Percentiles rank a stretch among this genome's conserved stretches.
Evolutionary conservation across 176 grass and related monocot species (phyloP).

Genomic region (Poa annua): DNA sequence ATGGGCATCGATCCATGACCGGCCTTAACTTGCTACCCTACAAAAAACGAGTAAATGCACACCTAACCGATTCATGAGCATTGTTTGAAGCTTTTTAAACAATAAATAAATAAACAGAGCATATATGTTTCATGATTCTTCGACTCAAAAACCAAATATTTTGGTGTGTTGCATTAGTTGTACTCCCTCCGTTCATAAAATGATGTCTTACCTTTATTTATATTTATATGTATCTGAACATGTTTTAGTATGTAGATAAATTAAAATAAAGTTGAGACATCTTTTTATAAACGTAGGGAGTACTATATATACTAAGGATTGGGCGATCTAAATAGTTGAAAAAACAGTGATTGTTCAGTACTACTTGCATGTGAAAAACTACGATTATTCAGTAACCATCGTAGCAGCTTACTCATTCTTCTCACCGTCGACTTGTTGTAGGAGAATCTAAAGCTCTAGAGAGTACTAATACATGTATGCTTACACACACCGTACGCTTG

Average conservation of each 20-base stretch:
- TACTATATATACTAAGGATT: not conserved
- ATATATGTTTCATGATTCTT: slow-evolving; percentile 37
- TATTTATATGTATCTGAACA: too few relatives aligned
- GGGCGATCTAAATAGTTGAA: not conserved
- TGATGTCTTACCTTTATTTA: too few relatives aligned
- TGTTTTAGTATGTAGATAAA: too few relatives aligned
- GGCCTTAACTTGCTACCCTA: slow-evolving; percentile 44
- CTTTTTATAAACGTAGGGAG: too few relatives aligned
- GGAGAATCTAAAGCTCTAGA: not conserved
- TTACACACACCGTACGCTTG: not conserved
- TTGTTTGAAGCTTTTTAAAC: slow-evolving; percentile 15
- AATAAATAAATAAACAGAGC: not conserved
- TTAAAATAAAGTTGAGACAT: too few relatives aligned
- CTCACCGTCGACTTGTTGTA: not conserved
- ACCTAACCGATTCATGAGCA: slow-evolving; percentile 53
- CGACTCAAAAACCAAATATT: not conserved
- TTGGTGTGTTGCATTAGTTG: not conserved
- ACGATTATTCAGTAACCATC: not conserved
- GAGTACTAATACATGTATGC: not conserved
- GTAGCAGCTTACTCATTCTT: not conserved
- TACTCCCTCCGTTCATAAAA: too few relatives aligned
- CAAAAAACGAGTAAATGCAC: slow-evolving; percentile 47
- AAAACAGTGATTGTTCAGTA: not conserved
- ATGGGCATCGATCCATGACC: slow-evolving; percentile 12
- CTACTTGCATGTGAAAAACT: too few relatives aligned